Evolutionary conservation across 768 basidiomycete species (phyloP), one percentile per base, ranked within the genome.

Genomic region (Chiua virens): DNA sequence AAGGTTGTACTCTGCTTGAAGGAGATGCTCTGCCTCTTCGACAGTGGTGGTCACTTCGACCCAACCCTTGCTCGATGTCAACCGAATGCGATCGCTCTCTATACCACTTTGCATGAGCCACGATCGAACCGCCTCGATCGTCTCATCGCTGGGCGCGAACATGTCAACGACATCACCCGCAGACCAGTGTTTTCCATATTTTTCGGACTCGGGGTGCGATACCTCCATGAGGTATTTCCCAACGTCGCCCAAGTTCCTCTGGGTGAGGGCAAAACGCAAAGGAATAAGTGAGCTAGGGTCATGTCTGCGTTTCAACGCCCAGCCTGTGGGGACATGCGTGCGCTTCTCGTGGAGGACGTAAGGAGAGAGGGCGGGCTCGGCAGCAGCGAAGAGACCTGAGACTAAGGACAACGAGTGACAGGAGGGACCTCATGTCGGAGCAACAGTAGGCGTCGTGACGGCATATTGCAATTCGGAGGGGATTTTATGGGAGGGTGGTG

Each of bases 251-350:
- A 69, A 45, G 57, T 71, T 68, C 10, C 42, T 55, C 52, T 72
- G 72, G 14, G 49, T 58, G 44, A 73, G 55, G 10, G 69, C 64
- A 45, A 71, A 62, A 20, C 61, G 63, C 20, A 72, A 18, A 8
- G 68, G 68, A 8, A 71, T 45, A 4, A 28, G 32, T 14, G 65
- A 49, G 15, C 67, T 58, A 15, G 72, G 53, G 8, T 69, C 63
- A 32, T 72, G 71, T 38, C 72, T 64, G 32, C 73, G 70, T 15
- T 67, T 56, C 18, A 67, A 59, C 8, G 60, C 54, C 78, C 78
- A 81, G 5, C 61, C 63, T 3, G 43, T 3, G 4, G 76, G 75
- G 4, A 66, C 58, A n/a, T 43, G 57, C 14, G 63, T 65, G 45
- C 75, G 75, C 43, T 64, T 71, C 58, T 77, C 77, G 49, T 78